Percentiles rank a stretch among this genome's conserved stretches.
phyloP scores from a whole-genome alignment of 495 filamentous ascomycete species.

The Neurospora sp. region DNA sequence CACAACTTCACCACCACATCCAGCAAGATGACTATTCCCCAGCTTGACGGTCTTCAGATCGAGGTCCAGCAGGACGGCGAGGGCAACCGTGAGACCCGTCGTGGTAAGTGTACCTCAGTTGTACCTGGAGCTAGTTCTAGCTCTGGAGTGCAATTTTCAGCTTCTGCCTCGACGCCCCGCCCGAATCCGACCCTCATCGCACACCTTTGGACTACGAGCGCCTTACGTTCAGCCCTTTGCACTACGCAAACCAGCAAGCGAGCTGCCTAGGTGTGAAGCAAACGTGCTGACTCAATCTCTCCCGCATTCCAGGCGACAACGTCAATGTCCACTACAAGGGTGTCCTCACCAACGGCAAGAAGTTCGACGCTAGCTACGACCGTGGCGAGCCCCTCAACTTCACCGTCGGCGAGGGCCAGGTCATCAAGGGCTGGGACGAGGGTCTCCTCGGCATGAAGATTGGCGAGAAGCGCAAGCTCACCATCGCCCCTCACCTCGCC shows the following conservation, averaged over 20 bases:
- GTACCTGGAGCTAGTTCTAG: background rate
- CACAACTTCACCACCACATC: constrained; percentile 1
- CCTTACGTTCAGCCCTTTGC: background rate
- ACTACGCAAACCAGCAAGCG: background rate
- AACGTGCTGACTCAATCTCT: background rate
- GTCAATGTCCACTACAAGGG: constrained; percentile 25
- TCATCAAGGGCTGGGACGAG: constrained; percentile 81
- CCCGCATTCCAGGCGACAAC: constrained; percentile 13
- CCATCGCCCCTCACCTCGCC: constrained; percentile 63
- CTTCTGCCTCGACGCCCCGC: background rate
- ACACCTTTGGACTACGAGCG: background rate
- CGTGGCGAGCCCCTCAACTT: constrained; percentile 59
- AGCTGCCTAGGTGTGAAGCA: background rate
- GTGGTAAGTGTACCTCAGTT: constrained; percentile 14
- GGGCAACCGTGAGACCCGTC: constrained; percentile 18
- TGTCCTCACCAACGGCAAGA: constrained; percentile 20
- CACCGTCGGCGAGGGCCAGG: constrained; percentile 56
- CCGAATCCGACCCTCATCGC: background rate
- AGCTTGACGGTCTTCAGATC: constrained; percentile 19
- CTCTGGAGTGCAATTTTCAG: background rate
- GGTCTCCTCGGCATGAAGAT: constrained; percentile 82
- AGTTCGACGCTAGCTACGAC: constrained; percentile 42
- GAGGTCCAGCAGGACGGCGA: constrained; percentile 13
- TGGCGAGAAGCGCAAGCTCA: constrained; percentile 69
- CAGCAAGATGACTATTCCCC: constrained; percentile 21